Evolutionary conservation across 2,329 filamentous ascomycete species (phyloP).

Genomic region (Pseudonectria foliicola): DNA sequence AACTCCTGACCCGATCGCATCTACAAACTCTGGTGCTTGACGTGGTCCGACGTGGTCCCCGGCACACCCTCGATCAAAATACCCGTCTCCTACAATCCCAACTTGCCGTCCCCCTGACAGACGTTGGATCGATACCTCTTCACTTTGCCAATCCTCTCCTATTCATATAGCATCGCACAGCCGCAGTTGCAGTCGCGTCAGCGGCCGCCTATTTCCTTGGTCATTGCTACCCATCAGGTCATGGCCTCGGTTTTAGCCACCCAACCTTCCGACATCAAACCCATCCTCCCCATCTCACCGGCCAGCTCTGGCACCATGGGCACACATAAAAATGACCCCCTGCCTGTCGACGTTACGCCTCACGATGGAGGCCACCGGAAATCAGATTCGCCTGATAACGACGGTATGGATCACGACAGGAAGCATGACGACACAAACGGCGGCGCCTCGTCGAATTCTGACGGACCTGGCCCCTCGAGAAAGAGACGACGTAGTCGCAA

Average conservation of each 20-base stretch:
- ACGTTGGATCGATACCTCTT: too few species aligned
- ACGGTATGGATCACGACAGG: slow-evolving; percentile 34
- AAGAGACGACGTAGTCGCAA: slow-evolving; percentile 68
- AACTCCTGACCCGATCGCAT: too few species aligned
- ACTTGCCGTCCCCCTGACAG: too few species aligned
- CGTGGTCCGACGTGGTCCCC: too few species aligned
- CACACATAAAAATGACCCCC: slow-evolving; percentile 31
- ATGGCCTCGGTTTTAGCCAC: slow-evolving; percentile 22
- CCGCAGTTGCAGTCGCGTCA: background rate
- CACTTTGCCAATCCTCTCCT: too few species aligned
- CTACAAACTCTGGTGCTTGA: too few species aligned
- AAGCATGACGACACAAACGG: slow-evolving; percentile 27
- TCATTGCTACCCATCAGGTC: slow-evolving; percentile 9
- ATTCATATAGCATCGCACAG: background rate
- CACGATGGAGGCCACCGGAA: slow-evolving; percentile 33
- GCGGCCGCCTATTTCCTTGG: slow-evolving; percentile 2
- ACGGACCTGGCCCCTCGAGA: slow-evolving; percentile 51
- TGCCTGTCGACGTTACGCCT: slow-evolving; percentile 26
- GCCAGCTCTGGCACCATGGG: slow-evolving; percentile 35
- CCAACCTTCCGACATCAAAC: slow-evolving; percentile 23
- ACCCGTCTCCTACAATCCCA: too few species aligned
- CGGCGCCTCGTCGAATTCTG: slow-evolving; percentile 44
- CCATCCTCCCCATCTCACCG: slow-evolving; percentile 31
- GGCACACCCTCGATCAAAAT: too few species aligned
- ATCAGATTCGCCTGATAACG: slow-evolving; percentile 36